Conservation (phyloP, 305 asterid species). For the Ilex paraguariensis region DNA sequence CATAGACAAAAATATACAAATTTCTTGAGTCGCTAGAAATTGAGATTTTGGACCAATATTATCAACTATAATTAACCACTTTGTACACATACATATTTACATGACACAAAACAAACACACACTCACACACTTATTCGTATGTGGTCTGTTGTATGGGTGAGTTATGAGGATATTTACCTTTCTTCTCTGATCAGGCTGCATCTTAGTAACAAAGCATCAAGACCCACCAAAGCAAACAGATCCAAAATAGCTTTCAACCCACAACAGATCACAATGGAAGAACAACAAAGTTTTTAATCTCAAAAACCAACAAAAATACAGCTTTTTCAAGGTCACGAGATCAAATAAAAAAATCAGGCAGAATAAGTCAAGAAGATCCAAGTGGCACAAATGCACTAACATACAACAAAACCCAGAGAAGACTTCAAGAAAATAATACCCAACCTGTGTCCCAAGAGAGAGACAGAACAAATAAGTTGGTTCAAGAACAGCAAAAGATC, state of each 20-base stretch:
- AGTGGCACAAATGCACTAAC: not conserved
- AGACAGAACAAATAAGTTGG: not conserved
- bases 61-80: too few species aligned
- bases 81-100: too few species aligned
- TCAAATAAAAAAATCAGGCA: not conserved
- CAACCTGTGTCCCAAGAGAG: not conserved
- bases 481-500: too few species aligned
- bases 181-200: constrained; percentile 90
- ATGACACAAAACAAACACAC: too few species aligned
- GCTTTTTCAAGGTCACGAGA: not conserved
- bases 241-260: constrained; percentile 8
- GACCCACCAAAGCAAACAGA: constrained; percentile 12
- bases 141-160: too few species aligned
- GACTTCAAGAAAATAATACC: not conserved
- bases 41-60: too few species aligned
- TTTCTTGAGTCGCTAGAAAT: too few species aligned
- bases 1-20: too few species aligned
- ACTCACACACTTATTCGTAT: too few species aligned
- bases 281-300: constrained; percentile 9
- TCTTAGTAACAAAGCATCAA: constrained; percentile 56
- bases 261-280: constrained; percentile 30
- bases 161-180: constrained; percentile 37
- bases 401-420: not conserved
- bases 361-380: not conserved
- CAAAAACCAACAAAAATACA: not conserved